Evolutionary conservation across 306 rosid genomes (phyloP).

Genomic region (Albizia julibrissin): DNA sequence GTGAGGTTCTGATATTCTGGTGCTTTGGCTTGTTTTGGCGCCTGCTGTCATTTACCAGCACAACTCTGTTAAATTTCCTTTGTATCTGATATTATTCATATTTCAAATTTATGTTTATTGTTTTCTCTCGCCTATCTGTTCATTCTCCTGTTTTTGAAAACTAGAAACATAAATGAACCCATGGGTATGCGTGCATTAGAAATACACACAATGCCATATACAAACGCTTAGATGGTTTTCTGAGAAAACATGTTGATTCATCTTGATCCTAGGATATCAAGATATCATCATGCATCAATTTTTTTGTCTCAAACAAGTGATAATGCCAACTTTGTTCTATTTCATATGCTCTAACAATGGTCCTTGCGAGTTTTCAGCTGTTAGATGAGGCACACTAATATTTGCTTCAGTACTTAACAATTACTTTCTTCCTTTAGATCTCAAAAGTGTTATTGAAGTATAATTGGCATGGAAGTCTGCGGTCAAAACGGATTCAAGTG

Average conservation of each 20-base stretch:
- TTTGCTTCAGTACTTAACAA: neutral
- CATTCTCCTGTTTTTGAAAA: constrained; percentile 4
- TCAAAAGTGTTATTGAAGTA: neutral
- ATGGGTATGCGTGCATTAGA: neutral
- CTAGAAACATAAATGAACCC: neutral
- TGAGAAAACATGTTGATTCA: neutral
- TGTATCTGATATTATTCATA: neutral
- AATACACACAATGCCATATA: constrained; percentile 15
- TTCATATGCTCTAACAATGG: neutral
- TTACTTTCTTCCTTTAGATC: neutral
- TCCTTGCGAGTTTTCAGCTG: constrained; percentile 4
- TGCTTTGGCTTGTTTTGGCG: constrained; percentile 16
- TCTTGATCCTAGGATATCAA: constrained; percentile 1
- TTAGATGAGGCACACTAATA: neutral
- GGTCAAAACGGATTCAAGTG: constrained; percentile 32
- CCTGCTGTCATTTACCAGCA: neutral
- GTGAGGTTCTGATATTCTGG: neutral
- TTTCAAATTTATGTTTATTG: neutral
- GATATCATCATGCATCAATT: neutral
- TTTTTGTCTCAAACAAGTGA: neutral
- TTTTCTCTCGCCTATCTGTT: neutral
- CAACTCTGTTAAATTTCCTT: neutral
- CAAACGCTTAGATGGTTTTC: constrained; percentile 4
- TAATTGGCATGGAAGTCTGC: constrained; percentile 54
- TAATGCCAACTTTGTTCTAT: neutral